A percentile compares a stretch with the other conserved stretches of the same genome.
phyloP scores from a whole-genome alignment of 345 rosid genomes.

The Aquilaria yunnanensis region DNA sequence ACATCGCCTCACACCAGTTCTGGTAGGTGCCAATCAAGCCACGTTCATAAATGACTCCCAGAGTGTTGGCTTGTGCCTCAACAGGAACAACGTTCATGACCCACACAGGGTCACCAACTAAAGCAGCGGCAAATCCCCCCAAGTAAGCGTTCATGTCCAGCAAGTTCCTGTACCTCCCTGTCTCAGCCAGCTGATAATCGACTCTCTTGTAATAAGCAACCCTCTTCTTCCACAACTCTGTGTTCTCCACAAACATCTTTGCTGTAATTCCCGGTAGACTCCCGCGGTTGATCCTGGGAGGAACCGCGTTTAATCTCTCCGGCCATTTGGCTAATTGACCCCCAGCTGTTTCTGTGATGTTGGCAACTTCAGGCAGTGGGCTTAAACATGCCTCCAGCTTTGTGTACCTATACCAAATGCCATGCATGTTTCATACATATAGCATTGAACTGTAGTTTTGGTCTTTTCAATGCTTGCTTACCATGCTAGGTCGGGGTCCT shows the following conservation, averaged over 20 bases:
- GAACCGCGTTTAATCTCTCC: constrained; percentile 50
- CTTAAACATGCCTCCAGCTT: constrained; percentile 73
- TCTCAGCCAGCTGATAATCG: constrained; percentile 50
- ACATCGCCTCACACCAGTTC: constrained; percentile 63
- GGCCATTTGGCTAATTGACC: constrained; percentile 78
- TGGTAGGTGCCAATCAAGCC: neutral
- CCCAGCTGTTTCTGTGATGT: constrained; percentile 51
- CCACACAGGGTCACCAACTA: neutral
- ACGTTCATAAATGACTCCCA: neutral
- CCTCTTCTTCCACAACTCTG: constrained; percentile 59
- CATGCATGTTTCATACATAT: no score
- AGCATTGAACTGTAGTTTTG: neutral
- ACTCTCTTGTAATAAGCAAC: constrained; percentile 56
- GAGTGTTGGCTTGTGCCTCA: neutral
- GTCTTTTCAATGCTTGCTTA: neutral
- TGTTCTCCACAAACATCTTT: constrained; percentile 38
- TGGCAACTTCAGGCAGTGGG: constrained; percentile 62
- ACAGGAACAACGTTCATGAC: neutral
- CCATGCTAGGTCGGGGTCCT: neutral
- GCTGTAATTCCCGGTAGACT: constrained; percentile 46
- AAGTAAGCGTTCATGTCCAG: constrained; percentile 68
- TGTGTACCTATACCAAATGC: constrained; percentile 42
- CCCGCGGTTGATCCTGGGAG: constrained; percentile 61
- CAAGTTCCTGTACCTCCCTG: constrained; percentile 71
- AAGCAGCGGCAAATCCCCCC: neutral